Percentiles rank a stretch among this genome's conserved stretches.
These are phyloP conservation scores for Jaminaea rosea DNA, from an alignment of 1,284 basidiomycete species.

Conservation along the genomic window DNA sequence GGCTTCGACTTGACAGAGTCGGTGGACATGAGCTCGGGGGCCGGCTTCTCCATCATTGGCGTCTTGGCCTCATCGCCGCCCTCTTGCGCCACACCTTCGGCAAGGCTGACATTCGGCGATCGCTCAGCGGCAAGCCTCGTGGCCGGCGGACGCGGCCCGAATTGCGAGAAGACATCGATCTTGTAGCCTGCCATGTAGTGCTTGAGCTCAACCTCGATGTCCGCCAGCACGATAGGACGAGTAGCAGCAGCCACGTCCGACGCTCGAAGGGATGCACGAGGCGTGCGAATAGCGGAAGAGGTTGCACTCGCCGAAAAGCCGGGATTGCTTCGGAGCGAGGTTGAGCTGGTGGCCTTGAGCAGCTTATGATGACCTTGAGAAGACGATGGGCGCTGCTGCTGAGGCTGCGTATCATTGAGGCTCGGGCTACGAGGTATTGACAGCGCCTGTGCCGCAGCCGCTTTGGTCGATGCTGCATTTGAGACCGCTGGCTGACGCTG, in stretches of 20 bases:
- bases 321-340: background rate
- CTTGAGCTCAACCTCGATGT: constrained; percentile 40
- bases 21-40: background rate
- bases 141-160: background rate
- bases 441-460: constrained; percentile 7
- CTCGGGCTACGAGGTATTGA: background rate
- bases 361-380: too few species aligned
- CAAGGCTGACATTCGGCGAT: background rate
- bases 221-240: constrained; percentile 13
- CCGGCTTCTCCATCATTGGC: constrained; percentile 2
- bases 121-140: background rate
- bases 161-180: constrained; percentile 26
- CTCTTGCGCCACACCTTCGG: background rate
- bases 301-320: constrained; percentile 1
- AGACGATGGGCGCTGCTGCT: too few species aligned
- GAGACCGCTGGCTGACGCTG: constrained; percentile 4
- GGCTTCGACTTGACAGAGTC: background rate
- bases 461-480: constrained; percentile 24
- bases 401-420: background rate
- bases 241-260: background rate
- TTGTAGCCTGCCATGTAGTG: constrained; percentile 42
- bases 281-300: constrained; percentile 13
- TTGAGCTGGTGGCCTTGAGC: background rate
- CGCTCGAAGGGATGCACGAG: constrained; percentile 12
- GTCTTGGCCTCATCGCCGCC: background rate